Conservation (phyloP, 768 basidiomycete species). For the Psilocybe sp. region DNA sequence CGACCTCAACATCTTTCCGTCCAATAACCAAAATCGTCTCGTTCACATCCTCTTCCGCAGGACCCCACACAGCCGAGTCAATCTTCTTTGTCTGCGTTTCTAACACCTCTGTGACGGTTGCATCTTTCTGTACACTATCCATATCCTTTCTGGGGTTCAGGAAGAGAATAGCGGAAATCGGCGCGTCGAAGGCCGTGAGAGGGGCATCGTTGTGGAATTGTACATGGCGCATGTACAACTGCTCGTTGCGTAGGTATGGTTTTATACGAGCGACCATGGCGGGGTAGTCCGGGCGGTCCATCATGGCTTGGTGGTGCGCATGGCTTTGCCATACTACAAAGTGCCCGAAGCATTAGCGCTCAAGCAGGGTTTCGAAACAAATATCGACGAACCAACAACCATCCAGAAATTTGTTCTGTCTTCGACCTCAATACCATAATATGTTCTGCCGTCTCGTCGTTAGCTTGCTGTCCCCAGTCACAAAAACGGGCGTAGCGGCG, state of each 20-base stretch:
- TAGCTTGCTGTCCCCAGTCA: background rate
- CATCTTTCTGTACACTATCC: background rate
- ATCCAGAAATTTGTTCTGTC: constrained; percentile 13
- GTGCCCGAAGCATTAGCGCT: too few relatives aligned
- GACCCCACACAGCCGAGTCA: constrained; percentile 8
- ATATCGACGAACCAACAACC: constrained; percentile 6
- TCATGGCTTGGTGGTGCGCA: constrained; percentile 11
- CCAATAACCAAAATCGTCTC: constrained; percentile 8
- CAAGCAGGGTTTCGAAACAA: background rate
- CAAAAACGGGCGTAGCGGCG: background rate
- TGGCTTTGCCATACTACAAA: constrained; percentile 16
- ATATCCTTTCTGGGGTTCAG: constrained; percentile 6
- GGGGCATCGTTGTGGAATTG: constrained; percentile 13
- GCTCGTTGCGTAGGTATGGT: constrained; percentile 8
- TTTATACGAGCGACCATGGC: constrained; percentile 9
- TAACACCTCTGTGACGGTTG: background rate
- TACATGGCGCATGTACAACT: constrained; percentile 13
- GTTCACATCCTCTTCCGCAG: constrained; percentile 3
- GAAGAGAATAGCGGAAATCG: constrained; percentile 9
- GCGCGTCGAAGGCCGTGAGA: constrained; percentile 8
- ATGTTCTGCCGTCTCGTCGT: constrained; percentile 3
- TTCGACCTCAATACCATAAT: constrained; percentile 11
- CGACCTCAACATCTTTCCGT: constrained; percentile 10
- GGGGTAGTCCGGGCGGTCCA: constrained; percentile 11
- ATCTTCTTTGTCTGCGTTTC: background rate